These are phyloP conservation scores for Hypoxylon rickii DNA, from an alignment of 495 filamentous ascomycete genomes.

Conservation along the genomic window DNA sequence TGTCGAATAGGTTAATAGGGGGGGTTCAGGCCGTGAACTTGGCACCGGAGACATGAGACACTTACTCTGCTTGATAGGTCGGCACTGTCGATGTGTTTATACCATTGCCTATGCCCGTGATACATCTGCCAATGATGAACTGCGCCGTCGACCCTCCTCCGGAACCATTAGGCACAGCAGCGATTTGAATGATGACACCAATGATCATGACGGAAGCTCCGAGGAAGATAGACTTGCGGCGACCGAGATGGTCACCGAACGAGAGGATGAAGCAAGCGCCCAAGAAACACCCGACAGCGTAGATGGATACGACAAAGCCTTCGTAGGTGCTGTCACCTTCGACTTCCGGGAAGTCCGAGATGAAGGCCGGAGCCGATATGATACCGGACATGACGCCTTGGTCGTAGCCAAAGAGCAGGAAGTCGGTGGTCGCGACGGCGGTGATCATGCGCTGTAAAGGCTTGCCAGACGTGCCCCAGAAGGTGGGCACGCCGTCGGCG, in stretches of 20 bases:
- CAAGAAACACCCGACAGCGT: slow-evolving; percentile 65
- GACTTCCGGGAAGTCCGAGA: slow-evolving; percentile 45
- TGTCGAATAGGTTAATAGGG: slow-evolving; percentile 33
- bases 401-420: slow-evolving; percentile 49
- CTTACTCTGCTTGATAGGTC: slow-evolving; percentile 76
- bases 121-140: slow-evolving; percentile 73
- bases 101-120: slow-evolving; percentile 78
- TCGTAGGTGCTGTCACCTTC: slow-evolving; percentile 56
- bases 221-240: slow-evolving; percentile 69
- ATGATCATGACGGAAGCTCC: slow-evolving; percentile 72
- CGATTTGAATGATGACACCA: slow-evolving; percentile 72
- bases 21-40: too few relatives aligned
- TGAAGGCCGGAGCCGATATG: slow-evolving; percentile 45
- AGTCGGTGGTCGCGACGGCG: slow-evolving; percentile 58
- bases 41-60: too few relatives aligned
- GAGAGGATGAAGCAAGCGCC: slow-evolving; percentile 67
- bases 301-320: slow-evolving; percentile 77
- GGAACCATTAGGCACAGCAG: slow-evolving; percentile 46
- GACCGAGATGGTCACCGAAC: slow-evolving; percentile 70
- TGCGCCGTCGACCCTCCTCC: slow-evolving; percentile 56
- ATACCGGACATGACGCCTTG: slow-evolving; percentile 56
- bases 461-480: slow-evolving; percentile 27
- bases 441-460: slow-evolving; percentile 35
- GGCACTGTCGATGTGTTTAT: slow-evolving; percentile 80
- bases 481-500: slow-evolving; percentile 28